Evolutionary conservation across 2,329 filamentous ascomycete genomes (phyloP).

Genomic region (Xylariaceae sp.): DNA sequence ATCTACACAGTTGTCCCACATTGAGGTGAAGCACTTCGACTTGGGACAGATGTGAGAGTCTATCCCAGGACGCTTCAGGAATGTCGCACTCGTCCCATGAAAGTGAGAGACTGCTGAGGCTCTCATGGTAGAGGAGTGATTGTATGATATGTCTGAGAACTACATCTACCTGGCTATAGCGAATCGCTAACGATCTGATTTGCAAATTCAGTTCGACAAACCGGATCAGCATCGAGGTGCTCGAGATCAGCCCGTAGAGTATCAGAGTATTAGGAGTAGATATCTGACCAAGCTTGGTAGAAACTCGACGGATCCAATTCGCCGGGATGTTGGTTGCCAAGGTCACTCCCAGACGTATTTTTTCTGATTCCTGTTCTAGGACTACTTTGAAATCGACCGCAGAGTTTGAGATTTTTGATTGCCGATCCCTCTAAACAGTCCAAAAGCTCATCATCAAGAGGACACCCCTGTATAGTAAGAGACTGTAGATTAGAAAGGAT

Average conservation of each 20-base stretch:
- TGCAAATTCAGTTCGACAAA: slow-evolving; percentile 6
- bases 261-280: background rate
- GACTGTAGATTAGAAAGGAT: slow-evolving; percentile 4
- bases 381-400: background rate
- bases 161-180: background rate
- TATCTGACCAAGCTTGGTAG: slow-evolving; percentile 1
- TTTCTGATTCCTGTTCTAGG: background rate
- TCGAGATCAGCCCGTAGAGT: background rate
- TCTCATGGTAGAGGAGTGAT: background rate
- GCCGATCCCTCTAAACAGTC: background rate
- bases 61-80: background rate
- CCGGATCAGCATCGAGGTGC: background rate
- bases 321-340: background rate
- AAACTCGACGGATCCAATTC: slow-evolving; percentile 2
- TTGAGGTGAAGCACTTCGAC: slow-evolving; percentile 3
- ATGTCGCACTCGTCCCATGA: background rate
- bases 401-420: slow-evolving; percentile 7
- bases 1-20: background rate
- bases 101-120: slow-evolving; percentile 1
- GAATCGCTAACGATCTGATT: background rate
- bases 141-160: slow-evolving; percentile 1
- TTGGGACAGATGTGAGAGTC: slow-evolving; percentile 1
- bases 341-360: background rate
- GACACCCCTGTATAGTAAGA: background rate
- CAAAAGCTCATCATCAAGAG: background rate